Percentiles rank a stretch among this genome's conserved stretches.
Evolutionary conservation across 2,329 filamentous ascomycete genomes (phyloP).

Genomic region (Penicillium sp.): DNA sequence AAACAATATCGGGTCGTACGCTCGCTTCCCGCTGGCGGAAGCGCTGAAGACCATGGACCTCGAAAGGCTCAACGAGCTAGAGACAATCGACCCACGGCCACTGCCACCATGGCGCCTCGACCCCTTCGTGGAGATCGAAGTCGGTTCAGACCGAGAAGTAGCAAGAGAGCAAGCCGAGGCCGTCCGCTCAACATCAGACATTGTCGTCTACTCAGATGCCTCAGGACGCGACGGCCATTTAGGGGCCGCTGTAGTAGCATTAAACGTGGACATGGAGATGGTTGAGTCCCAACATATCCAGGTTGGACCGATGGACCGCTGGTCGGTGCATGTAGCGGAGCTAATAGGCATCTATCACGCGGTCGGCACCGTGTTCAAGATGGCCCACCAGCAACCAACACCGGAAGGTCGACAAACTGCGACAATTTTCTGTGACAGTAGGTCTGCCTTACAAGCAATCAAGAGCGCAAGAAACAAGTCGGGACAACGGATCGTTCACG

Average conservation of each 20-base stretch:
- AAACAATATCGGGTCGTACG: slow-evolving; percentile 11
- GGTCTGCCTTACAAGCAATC: slow-evolving; percentile 21
- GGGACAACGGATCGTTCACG: slow-evolving; percentile 21
- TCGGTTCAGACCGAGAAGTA: slow-evolving; percentile 22
- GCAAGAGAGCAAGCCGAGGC: slow-evolving; percentile 19
- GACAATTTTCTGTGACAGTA: slow-evolving; percentile 23
- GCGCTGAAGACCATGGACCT: slow-evolving; percentile 19
- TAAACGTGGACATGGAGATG: slow-evolving; percentile 4
- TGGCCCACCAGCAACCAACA: neutral
- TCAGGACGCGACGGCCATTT: slow-evolving; percentile 19
- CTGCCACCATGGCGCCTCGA: slow-evolving; percentile 21
- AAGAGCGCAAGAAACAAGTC: slow-evolving; percentile 19
- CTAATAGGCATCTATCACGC: slow-evolving; percentile 25
- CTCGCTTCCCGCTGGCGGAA: slow-evolving; percentile 24
- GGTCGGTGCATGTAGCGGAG: slow-evolving; percentile 26
- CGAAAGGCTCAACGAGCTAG: slow-evolving; percentile 17
- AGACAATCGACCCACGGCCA: slow-evolving; percentile 26
- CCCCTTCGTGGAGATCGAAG: slow-evolving; percentile 25
- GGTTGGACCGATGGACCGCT: slow-evolving; percentile 19
- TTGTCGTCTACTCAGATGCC: slow-evolving; percentile 21
- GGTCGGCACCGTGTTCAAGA: slow-evolving; percentile 14
- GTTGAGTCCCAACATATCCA: slow-evolving; percentile 9
- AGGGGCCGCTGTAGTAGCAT: slow-evolving; percentile 12
- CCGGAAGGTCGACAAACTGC: neutral
- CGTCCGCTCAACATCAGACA: slow-evolving; percentile 5